Conservation (phyloP, 441 rosid species). For the Daphne laureola region DNA sequence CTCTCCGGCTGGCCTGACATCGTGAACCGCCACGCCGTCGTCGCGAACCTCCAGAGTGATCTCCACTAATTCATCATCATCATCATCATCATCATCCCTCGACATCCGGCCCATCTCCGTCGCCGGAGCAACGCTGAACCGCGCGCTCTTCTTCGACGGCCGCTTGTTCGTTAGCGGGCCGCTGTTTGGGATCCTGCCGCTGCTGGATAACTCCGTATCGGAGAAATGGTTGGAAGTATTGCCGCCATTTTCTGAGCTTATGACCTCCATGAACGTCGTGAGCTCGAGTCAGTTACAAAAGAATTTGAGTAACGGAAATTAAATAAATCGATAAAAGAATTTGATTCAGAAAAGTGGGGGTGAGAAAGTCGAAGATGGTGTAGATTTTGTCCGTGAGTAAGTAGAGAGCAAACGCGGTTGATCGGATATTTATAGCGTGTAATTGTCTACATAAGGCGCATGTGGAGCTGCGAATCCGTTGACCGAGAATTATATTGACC, state of each 20-base stretch:
- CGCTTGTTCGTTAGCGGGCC: slow-evolving; percentile 29
- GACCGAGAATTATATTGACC: too few relatives aligned
- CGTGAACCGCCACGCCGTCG: slow-evolving; percentile 34
- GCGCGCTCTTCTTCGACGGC: slow-evolving; percentile 17
- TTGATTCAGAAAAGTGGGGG: neutral
- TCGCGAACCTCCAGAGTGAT: slow-evolving; percentile 36
- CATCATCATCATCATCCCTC: too few relatives aligned
- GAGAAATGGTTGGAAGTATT: slow-evolving; percentile 17
- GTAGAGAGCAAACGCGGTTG: too few relatives aligned
- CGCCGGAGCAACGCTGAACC: slow-evolving; percentile 17
- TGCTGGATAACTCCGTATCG: slow-evolving; percentile 20
- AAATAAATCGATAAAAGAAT: neutral
- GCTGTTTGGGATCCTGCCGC: slow-evolving; percentile 21
- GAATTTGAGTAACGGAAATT: neutral
- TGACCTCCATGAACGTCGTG: neutral
- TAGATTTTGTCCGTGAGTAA: too few relatives aligned
- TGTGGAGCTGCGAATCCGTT: too few relatives aligned
- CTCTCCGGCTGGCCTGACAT: slow-evolving; percentile 28
- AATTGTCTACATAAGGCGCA: too few relatives aligned
- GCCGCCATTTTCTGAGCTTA: slow-evolving; percentile 32
- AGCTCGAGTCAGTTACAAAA: neutral
- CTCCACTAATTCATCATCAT: slow-evolving; percentile 24
- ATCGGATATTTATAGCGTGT: too few relatives aligned
- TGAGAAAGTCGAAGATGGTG: too few relatives aligned
- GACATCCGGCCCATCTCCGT: slow-evolving; percentile 19